A percentile compares a stretch with the other conserved stretches of the same genome.
phyloP scores from a whole-genome alignment of 768 basidiomycete genomes.

The Ephemerocybe angulata region DNA sequence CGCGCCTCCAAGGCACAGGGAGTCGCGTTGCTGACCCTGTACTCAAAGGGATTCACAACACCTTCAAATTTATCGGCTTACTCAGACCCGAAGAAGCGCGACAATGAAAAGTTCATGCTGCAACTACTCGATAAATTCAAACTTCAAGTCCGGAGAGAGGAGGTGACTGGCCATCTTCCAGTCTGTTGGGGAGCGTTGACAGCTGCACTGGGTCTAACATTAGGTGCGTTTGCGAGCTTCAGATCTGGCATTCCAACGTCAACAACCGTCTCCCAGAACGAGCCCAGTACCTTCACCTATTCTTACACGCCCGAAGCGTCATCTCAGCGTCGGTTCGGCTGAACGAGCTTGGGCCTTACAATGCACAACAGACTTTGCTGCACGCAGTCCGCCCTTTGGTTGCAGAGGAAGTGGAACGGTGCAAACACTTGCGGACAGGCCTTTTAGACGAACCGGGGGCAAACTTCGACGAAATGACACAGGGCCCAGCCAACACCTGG shows the following conservation, averaged over 20 bases:
- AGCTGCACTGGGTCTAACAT: constrained; percentile 65
- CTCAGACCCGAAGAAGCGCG: constrained; percentile 19
- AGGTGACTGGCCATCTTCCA: constrained; percentile 77
- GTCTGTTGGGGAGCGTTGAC: constrained; percentile 89
- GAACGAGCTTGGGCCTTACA: constrained; percentile 91
- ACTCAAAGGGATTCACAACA: constrained; percentile 71
- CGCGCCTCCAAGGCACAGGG: constrained; percentile 91
- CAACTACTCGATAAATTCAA: constrained; percentile 67
- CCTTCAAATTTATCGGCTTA: constrained; percentile 36
- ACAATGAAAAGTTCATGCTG: constrained; percentile 19
- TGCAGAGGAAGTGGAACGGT: constrained; percentile 44
- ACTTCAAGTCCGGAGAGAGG: constrained; percentile 57
- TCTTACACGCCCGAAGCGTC: constrained; percentile 86
- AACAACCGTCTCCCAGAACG: constrained; percentile 43
- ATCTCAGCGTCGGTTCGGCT: constrained; percentile 90
- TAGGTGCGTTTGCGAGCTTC: constrained; percentile 50
- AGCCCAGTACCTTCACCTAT: constrained; percentile 83
- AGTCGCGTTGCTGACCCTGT: constrained; percentile 86
- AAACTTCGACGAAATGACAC: constrained; percentile 36
- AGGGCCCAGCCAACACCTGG: constrained; percentile 88
- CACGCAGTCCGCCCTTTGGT: constrained; percentile 70
- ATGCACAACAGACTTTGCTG: constrained; percentile 81
- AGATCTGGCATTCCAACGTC: neutral
- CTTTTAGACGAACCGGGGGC: constrained; percentile 23
- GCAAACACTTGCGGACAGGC: constrained; percentile 48